Evolutionary conservation across 306 rosid species (phyloP), one percentile per base, ranked within the genome.

Genomic region (Rubus idaeus): DNA sequence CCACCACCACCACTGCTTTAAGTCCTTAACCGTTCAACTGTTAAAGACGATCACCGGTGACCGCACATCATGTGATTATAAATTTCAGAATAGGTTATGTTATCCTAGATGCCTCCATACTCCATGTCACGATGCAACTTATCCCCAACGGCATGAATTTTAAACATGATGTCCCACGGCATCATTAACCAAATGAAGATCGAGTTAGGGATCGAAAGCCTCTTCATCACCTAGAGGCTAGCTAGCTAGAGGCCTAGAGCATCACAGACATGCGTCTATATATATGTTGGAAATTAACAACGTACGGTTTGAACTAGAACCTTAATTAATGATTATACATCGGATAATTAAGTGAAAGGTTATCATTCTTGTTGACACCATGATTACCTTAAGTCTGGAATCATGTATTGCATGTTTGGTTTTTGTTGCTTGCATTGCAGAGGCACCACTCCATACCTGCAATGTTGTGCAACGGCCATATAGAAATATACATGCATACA

Each of bases 91-190:
- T 46, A 50, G 58, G 42, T 50, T 16, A 70, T 70, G 44, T 70
- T 70, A 70, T 49, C 74, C 61, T 26, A 64, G 21, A 40, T 46
- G 10, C 39, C 20, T 70, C n/a, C 23, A 70, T 70, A 26, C 37
- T 73, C 41, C 39, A 53, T 71, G 49, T 53, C 61, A 56, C 56
- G 55, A 8, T 41, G 51, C 55, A 57, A n/a, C 41, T 57, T 57
- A 73, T 73, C 68, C 55, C 58, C 57, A 74, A 30, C 47, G 35
- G 57, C 78, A 61, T 46, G 18, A 50, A 9, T 52, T 51, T 71
- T 3, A 35, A 62, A 37, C 68, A 35, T 62, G 20, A 21, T 30
- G 67, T 10, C 41, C 20, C 67, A 12, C 67, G 68, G 14, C 68
- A 35, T 62, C 68, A 62, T 62, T 57, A 20, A 12, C 14, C 16